A percentile compares a stretch with the other conserved stretches of the same genome.
These are phyloP conservation scores for Cryptosporidium sp. DNA, from an alignment of 169 alveolate species.

Conservation along the genomic window DNA sequence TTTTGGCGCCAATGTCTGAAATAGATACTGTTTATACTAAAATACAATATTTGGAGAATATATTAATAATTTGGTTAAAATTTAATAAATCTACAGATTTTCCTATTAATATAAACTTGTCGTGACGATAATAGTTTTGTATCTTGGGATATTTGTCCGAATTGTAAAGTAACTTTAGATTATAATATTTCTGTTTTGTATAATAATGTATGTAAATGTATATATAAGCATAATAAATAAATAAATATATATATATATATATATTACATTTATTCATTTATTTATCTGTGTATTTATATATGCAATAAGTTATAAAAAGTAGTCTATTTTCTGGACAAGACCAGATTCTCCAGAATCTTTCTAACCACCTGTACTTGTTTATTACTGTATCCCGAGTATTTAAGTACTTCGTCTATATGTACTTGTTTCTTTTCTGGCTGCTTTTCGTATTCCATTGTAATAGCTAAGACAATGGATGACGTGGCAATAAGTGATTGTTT, in stretches of 20 bases:
- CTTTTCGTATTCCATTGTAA: neutral
- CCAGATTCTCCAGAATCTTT: neutral
- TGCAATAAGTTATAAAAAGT: neutral
- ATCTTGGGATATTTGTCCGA: neutral
- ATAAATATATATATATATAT: no score
- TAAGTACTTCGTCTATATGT: neutral
- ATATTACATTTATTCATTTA: no score
- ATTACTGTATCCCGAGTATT: neutral
- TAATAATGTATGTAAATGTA: no score
- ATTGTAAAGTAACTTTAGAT: neutral
- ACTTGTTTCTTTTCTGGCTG: neutral
- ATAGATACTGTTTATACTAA: neutral
- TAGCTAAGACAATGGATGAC: constrained; percentile 1
- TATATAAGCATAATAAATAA: no score
- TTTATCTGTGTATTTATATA: no score
- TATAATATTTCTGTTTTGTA: neutral
- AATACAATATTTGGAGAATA: neutral
- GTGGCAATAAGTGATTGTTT: constrained; percentile 34
- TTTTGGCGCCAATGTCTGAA: constrained; percentile 2
- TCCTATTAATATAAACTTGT: neutral
- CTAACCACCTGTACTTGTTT: neutral
- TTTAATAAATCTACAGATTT: neutral
- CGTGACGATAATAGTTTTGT: neutral
- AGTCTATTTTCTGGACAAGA: neutral
- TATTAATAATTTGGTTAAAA: neutral